Percentiles rank a stretch among this genome's conserved stretches.
Conservation (phyloP, 352 stramenopile genomes). For the Halophytophthora batemanensis region DNA sequence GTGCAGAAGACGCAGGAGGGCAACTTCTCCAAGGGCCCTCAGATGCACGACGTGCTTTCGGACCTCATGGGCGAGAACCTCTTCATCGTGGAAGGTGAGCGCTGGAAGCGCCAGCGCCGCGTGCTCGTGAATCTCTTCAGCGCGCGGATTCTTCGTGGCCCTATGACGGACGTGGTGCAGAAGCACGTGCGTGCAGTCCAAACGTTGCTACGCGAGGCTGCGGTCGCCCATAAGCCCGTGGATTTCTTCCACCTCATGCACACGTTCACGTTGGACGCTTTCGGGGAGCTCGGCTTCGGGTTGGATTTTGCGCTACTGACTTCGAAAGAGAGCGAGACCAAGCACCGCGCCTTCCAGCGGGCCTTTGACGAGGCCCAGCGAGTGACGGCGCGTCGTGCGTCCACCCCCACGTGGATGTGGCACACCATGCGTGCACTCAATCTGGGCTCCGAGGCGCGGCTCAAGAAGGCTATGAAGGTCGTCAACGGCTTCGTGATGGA, state of each 20-base stretch:
- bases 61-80: constrained; percentile 59
- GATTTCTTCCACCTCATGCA: constrained; percentile 6
- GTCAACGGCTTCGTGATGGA: background rate
- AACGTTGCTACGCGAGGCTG: no score
- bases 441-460: background rate
- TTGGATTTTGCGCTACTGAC: constrained; percentile 1
- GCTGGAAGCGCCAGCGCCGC: constrained; percentile 58
- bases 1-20: constrained; percentile 41
- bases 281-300: constrained; percentile 18
- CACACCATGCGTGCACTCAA: constrained; percentile 5
- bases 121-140: constrained; percentile 79
- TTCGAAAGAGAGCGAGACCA: background rate
- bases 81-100: constrained; percentile 40
- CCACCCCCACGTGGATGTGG: constrained; percentile 3
- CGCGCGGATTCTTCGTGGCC: constrained; percentile 25
- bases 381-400: no score
- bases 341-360: no score
- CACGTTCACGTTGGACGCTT: constrained; percentile 13
- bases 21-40: constrained; percentile 46
- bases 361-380: no score
- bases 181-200: no score
- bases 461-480: background rate
- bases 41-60: constrained; percentile 11
- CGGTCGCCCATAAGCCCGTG: background rate
- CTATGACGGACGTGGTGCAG: constrained; percentile 22